Base-by-base conservation (phyloP, 1,284 basidiomycete genomes). In the Malassezia globosa region DNA sequence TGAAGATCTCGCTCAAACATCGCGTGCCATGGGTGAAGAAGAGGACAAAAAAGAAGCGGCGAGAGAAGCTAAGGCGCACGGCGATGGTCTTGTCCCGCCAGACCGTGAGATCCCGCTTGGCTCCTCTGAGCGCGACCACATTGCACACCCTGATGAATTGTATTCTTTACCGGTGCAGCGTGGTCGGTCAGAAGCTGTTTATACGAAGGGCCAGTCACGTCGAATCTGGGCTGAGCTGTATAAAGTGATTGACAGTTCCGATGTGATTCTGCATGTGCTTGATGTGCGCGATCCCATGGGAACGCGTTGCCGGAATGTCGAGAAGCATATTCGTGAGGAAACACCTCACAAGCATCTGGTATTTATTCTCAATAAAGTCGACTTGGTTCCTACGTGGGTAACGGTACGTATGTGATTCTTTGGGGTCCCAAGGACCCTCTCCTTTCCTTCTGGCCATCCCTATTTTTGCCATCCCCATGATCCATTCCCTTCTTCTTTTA, bases 211-310 rank as follows among this genome's bases (percentile, higher is more conserved):
- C 37, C 68, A 71, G 42, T 67, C 64, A 11, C 52, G 68, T 27
- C 58, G 94, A 47, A 97, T 99, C 59, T 97, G 95, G 76, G 90
- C 87, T 55, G 92, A 99, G 73, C 76, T 97, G 21, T 97, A 97
- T 80, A 99, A 99, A 74, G 94, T 99, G 59, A 90, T 99, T 66
- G 94, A 99, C 73, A 95, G 89, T 2, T 94, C 87, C 7, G 92
- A 99, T 70, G 88, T 97, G 38, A 81, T 99, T 56, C 80, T 97
- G 34, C 94, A 97, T 73, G 82, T 99, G 39, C 77, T 99, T 56
- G 94, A 99, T 73, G 92, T 90, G 24, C 81, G 92, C 46, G 92
- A 97, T 73, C 92, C 92, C 1, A 73, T 95, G 42, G 94, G 94
- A 13, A 96, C 94, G n/a, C 79, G 94, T 63, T 97, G 94, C 75